A percentile compares a stretch with the other conserved stretches of the same genome.
These are phyloP conservation scores for Nematocida sp. DNA, from an alignment of 371 early-diverging fungal genomes.

Conservation along the genomic window DNA sequence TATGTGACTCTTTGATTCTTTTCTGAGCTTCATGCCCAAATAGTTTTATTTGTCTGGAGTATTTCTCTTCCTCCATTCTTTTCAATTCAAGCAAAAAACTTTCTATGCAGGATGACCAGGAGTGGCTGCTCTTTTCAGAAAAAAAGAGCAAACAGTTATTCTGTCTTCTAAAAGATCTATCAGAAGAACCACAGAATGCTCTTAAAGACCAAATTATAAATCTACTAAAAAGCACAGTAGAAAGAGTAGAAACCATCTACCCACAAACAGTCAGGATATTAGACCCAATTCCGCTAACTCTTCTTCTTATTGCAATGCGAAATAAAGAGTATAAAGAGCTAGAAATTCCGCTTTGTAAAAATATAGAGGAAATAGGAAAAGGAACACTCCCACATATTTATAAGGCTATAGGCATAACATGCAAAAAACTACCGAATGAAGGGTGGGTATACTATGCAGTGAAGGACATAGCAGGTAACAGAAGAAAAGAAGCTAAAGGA, in stretches of 20 bases:
- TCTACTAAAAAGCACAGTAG: not conserved
- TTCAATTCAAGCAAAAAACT: slow-evolving; percentile 1
- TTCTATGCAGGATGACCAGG: slow-evolving; percentile 8
- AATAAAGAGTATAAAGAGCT: not conserved
- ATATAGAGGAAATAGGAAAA: slow-evolving; percentile 5
- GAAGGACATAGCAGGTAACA: slow-evolving; percentile 22
- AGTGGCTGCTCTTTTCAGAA: slow-evolving; percentile 40
- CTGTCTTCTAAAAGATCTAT: not conserved
- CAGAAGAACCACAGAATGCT: not conserved
- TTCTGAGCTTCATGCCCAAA: slow-evolving; percentile 66
- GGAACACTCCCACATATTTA: not conserved
- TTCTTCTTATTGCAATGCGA: slow-evolving; percentile 11
- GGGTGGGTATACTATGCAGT: slow-evolving; percentile 37
- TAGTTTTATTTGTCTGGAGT: slow-evolving; percentile 67
- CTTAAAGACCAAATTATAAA: not conserved
- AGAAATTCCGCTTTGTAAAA: slow-evolving; percentile 22
- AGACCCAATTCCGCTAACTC: not conserved
- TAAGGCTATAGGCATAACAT: not conserved
- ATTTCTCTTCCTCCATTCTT: slow-evolving; percentile 50
- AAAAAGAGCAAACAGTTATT: not conserved
- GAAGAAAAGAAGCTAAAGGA: not conserved
- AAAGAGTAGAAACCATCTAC: not conserved
- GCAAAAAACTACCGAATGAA: slow-evolving; percentile 16
- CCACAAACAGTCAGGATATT: not conserved
- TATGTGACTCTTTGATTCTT: slow-evolving; percentile 36